Base-by-base conservation (phyloP, 441 rosid species). In the Pelargonium myrrhifolium region DNA sequence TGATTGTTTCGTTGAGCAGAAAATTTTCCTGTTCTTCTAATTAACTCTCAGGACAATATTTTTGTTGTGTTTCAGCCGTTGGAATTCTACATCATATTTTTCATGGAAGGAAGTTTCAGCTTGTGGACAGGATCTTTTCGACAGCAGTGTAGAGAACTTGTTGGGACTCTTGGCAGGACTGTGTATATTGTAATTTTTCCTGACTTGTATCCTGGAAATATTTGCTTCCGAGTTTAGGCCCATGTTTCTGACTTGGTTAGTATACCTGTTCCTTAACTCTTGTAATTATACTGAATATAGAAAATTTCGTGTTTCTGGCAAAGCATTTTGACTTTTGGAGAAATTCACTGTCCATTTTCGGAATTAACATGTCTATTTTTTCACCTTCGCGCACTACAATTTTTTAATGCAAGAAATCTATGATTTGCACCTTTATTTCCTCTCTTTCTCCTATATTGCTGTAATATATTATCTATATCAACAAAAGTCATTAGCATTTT, bases 201-300 rank as follows among this genome's bases (percentile, higher is more conserved):
- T 83, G 96, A 82, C 91, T 76, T 86, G 83, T 92, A 78, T 84
- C 86, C 81, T 70, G 76, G 80, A 87, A 86, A 83, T 85, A 82
- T 77, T 76, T 85, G 85, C 91, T 78, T 87, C 87, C 68, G 24
- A 74, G 87, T 87, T 72, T 87, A 92, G 96, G 89, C 85, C 83
- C 82, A 72, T 90, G 68, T 84, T 86, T 83, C 84, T 81, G 70
- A 87, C 85, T 89, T 90, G 96, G 90, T 90, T 85, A 95, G 98
- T 84, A 82, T 79, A 79, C 76, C 83, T 73, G 73, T 81, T 87
- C 81, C 86, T 81, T 76, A 77, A 75, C 81, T 81, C 77, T 68
- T 87, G 96, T 89, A 86, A 83, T 79, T 83, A 84, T 80, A 76
- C 77, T 78, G 65, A 79, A 43, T 68, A 73, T 60, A 69, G 53